These are phyloP conservation scores for Cyclocybe cylindracea DNA, from an alignment of 768 basidiomycete species.

Conservation along the genomic window DNA sequence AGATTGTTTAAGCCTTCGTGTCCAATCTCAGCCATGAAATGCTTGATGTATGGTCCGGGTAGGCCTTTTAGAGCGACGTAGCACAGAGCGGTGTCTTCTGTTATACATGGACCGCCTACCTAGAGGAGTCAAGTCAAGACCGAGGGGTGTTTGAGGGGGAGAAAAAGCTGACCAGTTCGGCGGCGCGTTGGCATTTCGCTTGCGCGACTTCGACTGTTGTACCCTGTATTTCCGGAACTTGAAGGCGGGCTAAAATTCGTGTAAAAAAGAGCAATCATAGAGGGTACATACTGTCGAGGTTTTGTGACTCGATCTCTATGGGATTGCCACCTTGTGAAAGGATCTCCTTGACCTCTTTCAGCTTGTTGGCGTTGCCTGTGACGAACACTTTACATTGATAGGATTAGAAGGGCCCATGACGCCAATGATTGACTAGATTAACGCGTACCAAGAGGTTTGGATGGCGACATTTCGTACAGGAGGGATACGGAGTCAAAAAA, in stretches of 20 bases:
- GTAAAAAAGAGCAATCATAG: not conserved
- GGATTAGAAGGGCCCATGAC: not conserved
- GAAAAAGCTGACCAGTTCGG: slow-evolving; percentile 61
- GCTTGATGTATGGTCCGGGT: slow-evolving; percentile 97
- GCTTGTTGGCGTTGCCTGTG: slow-evolving; percentile 92
- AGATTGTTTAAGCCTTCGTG: slow-evolving; percentile 90
- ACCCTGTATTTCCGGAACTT: slow-evolving; percentile 95
- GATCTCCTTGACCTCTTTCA: slow-evolving; percentile 86
- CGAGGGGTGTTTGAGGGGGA: not conserved
- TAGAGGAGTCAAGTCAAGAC: slow-evolving; percentile 11
- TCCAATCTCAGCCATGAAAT: slow-evolving; percentile 82
- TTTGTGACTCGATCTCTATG: slow-evolving; percentile 75
- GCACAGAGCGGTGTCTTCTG: slow-evolving; percentile 94
- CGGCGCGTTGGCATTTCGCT: slow-evolving; percentile 85
- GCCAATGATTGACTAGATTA: not conserved
- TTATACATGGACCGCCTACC: slow-evolving; percentile 56
- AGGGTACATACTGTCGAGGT: slow-evolving; percentile 70
- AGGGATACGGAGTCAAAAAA: not conserved
- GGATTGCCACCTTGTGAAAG: slow-evolving; percentile 62
- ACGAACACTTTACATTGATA: slow-evolving; percentile 69
- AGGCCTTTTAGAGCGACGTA: slow-evolving; percentile 88
- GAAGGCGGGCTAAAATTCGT: not conserved
- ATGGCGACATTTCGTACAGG: slow-evolving; percentile 7
- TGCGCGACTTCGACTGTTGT: slow-evolving; percentile 87
- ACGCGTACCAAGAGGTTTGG: slow-evolving; percentile 14